Percentiles rank a stretch among this genome's conserved stretches.
phyloP scores from a whole-genome alignment of 1,139 yeast species.

The Kodamaea suecica region DNA sequence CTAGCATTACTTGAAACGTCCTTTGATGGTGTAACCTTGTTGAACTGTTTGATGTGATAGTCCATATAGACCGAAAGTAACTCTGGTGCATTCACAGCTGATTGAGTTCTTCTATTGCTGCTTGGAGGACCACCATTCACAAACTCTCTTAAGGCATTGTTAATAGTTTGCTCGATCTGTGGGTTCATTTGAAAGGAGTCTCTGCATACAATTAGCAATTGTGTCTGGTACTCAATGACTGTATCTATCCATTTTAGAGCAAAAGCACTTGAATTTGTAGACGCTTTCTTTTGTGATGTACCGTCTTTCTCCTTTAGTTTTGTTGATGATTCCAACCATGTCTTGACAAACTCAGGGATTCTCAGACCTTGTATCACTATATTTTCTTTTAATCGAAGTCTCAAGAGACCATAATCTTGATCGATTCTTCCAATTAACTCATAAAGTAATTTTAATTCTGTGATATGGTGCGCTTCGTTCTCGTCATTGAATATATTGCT shows the following conservation, averaged over 20 bases:
- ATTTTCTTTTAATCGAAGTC: conserved; percentile 46
- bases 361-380: conserved; percentile 41
- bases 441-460: conserved; percentile 46
- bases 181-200: conserved; percentile 50
- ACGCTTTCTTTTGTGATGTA: conserved; percentile 27
- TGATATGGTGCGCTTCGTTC: conserved; percentile 12
- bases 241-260: conserved; percentile 72
- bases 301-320: conserved; percentile 15
- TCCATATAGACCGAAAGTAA: conserved; percentile 74
- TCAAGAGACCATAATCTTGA: conserved; percentile 47
- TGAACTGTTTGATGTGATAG: conserved; percentile 59
- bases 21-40: conserved; percentile 31
- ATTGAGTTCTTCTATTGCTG: conserved; percentile 10
- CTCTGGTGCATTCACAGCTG: conserved; percentile 58
- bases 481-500: conserved; percentile 20
- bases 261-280: conserved; percentile 41
- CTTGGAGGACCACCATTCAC: conserved; percentile 37
- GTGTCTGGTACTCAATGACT: conserved; percentile 53
- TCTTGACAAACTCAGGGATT: conserved; percentile 30
- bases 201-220: conserved; percentile 46
- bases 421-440: conserved; percentile 56
- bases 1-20: conserved; percentile 7
- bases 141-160: conserved; percentile 60
- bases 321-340: conserved; percentile 13
- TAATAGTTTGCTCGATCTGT: conserved; percentile 53